phyloP scores from a whole-genome alignment of 2,329 filamentous ascomycete genomes.

The Fusarium sp. region DNA sequence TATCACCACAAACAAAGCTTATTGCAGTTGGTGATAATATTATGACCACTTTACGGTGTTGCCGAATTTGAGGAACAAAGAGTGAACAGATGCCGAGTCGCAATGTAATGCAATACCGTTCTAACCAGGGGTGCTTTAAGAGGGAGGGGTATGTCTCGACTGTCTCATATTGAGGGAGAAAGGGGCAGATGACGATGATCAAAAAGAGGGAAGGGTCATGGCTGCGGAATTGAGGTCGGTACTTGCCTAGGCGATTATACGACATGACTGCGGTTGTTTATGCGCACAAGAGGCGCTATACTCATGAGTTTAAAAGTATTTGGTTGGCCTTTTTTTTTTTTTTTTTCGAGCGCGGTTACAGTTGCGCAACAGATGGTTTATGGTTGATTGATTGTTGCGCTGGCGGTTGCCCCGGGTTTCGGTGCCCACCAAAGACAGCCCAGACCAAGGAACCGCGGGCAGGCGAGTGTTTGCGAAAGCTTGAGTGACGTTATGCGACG shows the following conservation, averaged over 20 bases:
- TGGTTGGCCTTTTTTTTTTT: slow-evolving; percentile 23
- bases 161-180: slow-evolving; percentile 39
- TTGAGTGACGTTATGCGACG: slow-evolving; percentile 25
- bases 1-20: slow-evolving; percentile 1
- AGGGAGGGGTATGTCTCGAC: slow-evolving; percentile 41
- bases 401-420: slow-evolving; percentile 46
- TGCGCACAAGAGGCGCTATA: slow-evolving; percentile 44
- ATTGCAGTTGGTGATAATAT: background rate
- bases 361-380: slow-evolving; percentile 13
- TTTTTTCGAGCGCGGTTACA: background rate
- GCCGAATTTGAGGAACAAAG: background rate
- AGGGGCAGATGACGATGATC: slow-evolving; percentile 39
- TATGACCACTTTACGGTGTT: background rate
- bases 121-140: slow-evolving; percentile 37
- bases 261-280: slow-evolving; percentile 65
- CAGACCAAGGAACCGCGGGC: slow-evolving; percentile 17
- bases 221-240: background rate
- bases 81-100: slow-evolving; percentile 7
- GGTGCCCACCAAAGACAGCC: slow-evolving; percentile 2
- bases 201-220: slow-evolving; percentile 16
- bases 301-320: slow-evolving; percentile 9
- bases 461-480: slow-evolving; percentile 15
- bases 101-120: slow-evolving; percentile 26
- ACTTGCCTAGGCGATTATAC: slow-evolving; percentile 81
- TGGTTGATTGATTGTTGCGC: slow-evolving; percentile 15